phyloP scores from a whole-genome alignment of 2,329 filamentous ascomycete genomes.

The Escovopsis sp. region DNA sequence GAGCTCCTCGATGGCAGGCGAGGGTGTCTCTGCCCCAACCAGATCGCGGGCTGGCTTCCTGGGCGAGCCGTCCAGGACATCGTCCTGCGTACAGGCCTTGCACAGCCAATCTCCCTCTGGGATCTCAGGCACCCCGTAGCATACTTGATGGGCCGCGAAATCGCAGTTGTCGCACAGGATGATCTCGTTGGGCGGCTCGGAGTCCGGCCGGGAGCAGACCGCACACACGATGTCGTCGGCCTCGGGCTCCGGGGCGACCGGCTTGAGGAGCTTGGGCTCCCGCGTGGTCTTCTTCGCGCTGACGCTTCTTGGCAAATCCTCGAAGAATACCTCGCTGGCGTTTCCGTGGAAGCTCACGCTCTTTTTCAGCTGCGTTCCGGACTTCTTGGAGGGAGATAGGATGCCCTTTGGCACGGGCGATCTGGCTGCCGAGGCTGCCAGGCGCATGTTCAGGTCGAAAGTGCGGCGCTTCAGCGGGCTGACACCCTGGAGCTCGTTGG shows the following conservation, averaged over 20 bases:
- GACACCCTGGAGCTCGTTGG: background rate
- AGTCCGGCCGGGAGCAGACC: slow-evolving; percentile 43
- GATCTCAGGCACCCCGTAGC: slow-evolving; percentile 41
- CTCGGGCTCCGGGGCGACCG: slow-evolving; percentile 16
- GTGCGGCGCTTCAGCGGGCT: slow-evolving; percentile 5
- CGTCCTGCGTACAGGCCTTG: slow-evolving; percentile 38
- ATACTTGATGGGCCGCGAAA: slow-evolving; percentile 46
- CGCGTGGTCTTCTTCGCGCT: slow-evolving; percentile 12
- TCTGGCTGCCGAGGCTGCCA: slow-evolving; percentile 3
- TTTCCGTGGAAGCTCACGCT: slow-evolving; percentile 37
- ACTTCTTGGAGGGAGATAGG: slow-evolving; percentile 37
- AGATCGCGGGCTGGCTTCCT: slow-evolving; percentile 13
- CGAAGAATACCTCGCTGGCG: slow-evolving; percentile 33
- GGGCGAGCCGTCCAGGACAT: slow-evolving; percentile 16
- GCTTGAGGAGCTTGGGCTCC: slow-evolving; percentile 12
- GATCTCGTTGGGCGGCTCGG: slow-evolving; percentile 44
- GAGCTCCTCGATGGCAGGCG: slow-evolving; percentile 15
- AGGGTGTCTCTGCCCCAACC: slow-evolving; percentile 4
- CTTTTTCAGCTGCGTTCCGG: slow-evolving; percentile 28
- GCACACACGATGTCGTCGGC: slow-evolving; percentile 41
- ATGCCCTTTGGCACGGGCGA: slow-evolving; percentile 35
- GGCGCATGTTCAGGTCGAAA: slow-evolving; percentile 2
- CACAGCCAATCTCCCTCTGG: slow-evolving; percentile 52
- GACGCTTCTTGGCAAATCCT: slow-evolving; percentile 31
- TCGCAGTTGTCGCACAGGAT: slow-evolving; percentile 52